These are phyloP conservation scores for Calonectria fujianensis DNA, from an alignment of 2,329 filamentous ascomycete genomes.

Conservation along the genomic window DNA sequence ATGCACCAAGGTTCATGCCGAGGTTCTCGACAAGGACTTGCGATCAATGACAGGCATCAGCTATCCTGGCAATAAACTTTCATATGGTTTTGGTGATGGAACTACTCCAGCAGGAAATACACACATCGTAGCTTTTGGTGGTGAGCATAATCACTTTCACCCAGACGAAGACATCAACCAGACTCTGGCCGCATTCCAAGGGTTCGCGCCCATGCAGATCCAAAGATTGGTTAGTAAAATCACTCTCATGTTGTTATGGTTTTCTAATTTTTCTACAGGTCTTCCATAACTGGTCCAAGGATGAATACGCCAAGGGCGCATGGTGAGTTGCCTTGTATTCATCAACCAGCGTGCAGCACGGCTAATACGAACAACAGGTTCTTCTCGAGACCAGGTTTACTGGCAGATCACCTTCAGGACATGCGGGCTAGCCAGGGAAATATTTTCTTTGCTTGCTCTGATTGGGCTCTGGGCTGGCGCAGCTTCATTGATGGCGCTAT, in stretches of 20 bases:
- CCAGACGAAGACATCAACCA: slow-evolving; percentile 63
- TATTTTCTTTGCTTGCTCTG: slow-evolving; percentile 67
- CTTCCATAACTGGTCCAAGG: slow-evolving; percentile 70
- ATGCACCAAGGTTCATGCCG: slow-evolving; percentile 67
- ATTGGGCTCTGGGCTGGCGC: slow-evolving; percentile 70
- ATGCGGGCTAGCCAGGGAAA: slow-evolving; percentile 65
- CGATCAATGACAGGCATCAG: slow-evolving; percentile 65
- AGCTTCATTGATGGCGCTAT: slow-evolving; percentile 71
- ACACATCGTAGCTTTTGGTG: slow-evolving; percentile 68
- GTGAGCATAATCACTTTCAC: slow-evolving; percentile 64
- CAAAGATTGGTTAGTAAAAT: slow-evolving; percentile 50
- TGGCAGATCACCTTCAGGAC: slow-evolving; percentile 62
- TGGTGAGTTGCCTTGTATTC: slow-evolving; percentile 50
- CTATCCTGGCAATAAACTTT: slow-evolving; percentile 65
- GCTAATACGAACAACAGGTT: slow-evolving; percentile 53
- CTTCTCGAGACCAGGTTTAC: slow-evolving; percentile 61
- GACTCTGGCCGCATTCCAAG: slow-evolving; percentile 58
- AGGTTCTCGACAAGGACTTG: slow-evolving; percentile 63
- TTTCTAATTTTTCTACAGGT: slow-evolving; percentile 51
- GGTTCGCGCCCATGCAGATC: slow-evolving; percentile 59
- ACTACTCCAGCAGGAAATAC: slow-evolving; percentile 66
- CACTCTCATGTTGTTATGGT: accelerated
- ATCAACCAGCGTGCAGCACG: neutral
- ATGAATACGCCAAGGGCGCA: slow-evolving; percentile 67
- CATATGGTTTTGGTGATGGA: slow-evolving; percentile 67